Base-by-base conservation (phyloP, 2,329 filamentous ascomycete species). In the Macrophomina tecta region DNA sequence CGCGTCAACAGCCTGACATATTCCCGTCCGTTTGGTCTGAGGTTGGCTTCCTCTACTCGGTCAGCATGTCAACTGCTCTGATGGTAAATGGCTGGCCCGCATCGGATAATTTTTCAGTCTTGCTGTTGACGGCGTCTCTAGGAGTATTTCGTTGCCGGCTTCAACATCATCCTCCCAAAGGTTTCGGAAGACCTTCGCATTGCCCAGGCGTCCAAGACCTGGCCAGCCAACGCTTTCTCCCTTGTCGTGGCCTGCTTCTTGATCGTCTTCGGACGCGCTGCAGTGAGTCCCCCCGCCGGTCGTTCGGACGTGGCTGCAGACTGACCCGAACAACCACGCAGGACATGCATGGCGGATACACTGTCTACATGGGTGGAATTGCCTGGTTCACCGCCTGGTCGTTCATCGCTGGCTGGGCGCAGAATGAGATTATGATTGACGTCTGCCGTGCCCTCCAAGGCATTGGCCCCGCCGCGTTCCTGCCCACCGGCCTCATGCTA, bases 71-170 rank as follows among this genome's bases (percentile, higher is more conserved):
- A 18, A 18, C 18, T 18, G 18, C 18, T 18, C 18, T 18, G 18
- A 18, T 18, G 18, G 18, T 18, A 18, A 18, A 18, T 18, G 18
- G 18, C 18, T 18, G 18, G 18, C 18, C 18, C 18, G 18, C 18
- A 18, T 18, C 18, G 18, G 18, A 18, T 18, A 18, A 18, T 18
- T 18, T 18, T 18, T 18, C 18, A 18, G 18, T 18, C 18, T 18
- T 18, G 18, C 18, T 18, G 18, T 18, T 18, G 18, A 18, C 18
- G 18, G 18, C 18, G 18, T 18, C 18, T 18, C 18, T 18, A 62
- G 52, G 91, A 94, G 79, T 93, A 89, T 77, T 91, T 90, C 74
- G 86, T 94, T 60, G 90, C 89, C 55, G 92, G 92, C 34, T 95
- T 94, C 73, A 87, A 84, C 66, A 80, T 89, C 67, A 78, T 94